Conservation (phyloP, 2,329 filamentous ascomycete species). For the Ceratocystis lukuohia region DNA sequence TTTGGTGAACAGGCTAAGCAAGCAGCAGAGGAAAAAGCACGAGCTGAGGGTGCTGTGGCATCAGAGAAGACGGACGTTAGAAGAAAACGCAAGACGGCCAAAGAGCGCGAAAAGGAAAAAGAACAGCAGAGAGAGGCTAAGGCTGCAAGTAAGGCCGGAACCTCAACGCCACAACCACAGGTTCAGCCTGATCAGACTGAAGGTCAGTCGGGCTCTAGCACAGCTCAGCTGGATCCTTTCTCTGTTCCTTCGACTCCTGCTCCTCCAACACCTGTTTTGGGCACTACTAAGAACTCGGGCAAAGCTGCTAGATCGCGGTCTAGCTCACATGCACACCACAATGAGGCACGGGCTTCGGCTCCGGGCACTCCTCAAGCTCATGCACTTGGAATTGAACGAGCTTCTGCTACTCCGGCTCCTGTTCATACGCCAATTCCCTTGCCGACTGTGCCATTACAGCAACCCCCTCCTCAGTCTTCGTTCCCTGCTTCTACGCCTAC, state of each 20-base stretch:
- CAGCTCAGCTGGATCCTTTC: not conserved
- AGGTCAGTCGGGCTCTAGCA: not conserved
- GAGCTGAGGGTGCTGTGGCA: slow-evolving; percentile 11
- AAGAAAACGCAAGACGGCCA: slow-evolving; percentile 25
- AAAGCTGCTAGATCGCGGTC: slow-evolving; percentile 41
- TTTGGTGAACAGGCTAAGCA: slow-evolving; percentile 45
- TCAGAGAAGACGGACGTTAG: slow-evolving; percentile 13
- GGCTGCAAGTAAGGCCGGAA: slow-evolving; percentile 28
- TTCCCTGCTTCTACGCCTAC: slow-evolving; percentile 22
- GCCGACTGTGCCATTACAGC: slow-evolving; percentile 20
- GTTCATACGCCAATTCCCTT: slow-evolving; percentile 15
- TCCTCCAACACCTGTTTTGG: slow-evolving; percentile 35
- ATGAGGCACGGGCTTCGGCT: slow-evolving; percentile 31
- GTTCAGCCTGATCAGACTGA: not conserved
- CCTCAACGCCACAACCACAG: slow-evolving; percentile 24
- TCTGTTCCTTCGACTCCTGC: slow-evolving; percentile 14
- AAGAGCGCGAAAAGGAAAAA: slow-evolving; percentile 36
- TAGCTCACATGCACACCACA: slow-evolving; percentile 37
- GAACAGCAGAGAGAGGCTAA: slow-evolving; percentile 28
- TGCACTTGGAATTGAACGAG: slow-evolving; percentile 23
- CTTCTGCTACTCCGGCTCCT: slow-evolving; percentile 5
- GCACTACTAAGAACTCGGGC: slow-evolving; percentile 28
- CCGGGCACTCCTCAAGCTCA: slow-evolving; percentile 28
- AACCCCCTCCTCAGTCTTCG: slow-evolving; percentile 29
- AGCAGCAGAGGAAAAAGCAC: slow-evolving; percentile 17